Conservation (phyloP, 257 asterid genomes). For the Rhazya stricta region DNA sequence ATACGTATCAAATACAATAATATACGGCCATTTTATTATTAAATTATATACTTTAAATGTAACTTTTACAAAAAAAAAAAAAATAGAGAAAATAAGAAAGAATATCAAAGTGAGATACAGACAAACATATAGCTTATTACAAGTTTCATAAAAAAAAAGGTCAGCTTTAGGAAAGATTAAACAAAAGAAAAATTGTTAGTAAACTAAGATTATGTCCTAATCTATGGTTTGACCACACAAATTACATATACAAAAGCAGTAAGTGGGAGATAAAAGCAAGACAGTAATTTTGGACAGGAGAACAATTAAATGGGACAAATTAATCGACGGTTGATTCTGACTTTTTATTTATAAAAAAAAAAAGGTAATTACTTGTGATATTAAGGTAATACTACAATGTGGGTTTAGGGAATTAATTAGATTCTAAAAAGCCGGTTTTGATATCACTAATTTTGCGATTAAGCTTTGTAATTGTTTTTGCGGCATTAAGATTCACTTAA, state of each 20-base stretch:
- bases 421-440: neutral
- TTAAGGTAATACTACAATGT: conserved; percentile 17
- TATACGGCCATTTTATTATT: too few relatives aligned
- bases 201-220: neutral
- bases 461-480: too few relatives aligned
- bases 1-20: too few relatives aligned
- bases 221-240: neutral
- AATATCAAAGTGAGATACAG: too few relatives aligned
- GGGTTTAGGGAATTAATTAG: neutral
- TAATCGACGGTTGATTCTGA: conserved; percentile 15
- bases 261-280: conserved; percentile 23
- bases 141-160: too few relatives aligned
- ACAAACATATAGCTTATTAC: too few relatives aligned
- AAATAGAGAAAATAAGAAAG: too few relatives aligned
- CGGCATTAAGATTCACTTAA: conserved; percentile 16
- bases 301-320: conserved; percentile 13
- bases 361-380: too few relatives aligned
- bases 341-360: neutral
- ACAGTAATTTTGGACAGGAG: conserved; percentile 8
- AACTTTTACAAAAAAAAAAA: too few relatives aligned
- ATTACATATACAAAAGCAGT: neutral
- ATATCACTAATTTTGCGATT: neutral
- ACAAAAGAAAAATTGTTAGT: neutral
- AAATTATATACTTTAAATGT: too few relatives aligned
- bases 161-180: neutral